Base-by-base conservation (phyloP, 2,329 filamentous ascomycete species). In the Trichoderma lentiforme region DNA sequence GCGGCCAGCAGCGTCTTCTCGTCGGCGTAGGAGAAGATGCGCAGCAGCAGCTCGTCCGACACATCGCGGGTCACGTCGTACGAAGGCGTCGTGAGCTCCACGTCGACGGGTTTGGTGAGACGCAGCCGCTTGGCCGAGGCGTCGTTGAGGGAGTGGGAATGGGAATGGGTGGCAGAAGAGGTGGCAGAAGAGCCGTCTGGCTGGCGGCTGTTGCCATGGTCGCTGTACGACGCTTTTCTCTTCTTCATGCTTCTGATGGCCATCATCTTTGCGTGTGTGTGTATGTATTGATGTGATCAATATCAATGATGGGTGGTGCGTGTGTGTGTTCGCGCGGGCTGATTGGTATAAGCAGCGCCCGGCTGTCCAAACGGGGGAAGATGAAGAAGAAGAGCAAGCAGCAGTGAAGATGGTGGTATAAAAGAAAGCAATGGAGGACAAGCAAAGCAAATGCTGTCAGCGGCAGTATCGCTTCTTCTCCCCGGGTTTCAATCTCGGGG, bases 21-120 rank as follows among this genome's bases (percentile, higher is more conserved):
- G 2, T 92, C 84, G n/a, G 97, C 86, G 78, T 89, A 92, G 5
- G 92, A 92, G 43, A 98, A 85, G 73, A 98, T 92, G 76, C 94
- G 92, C 71, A 98, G 84, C 36, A 97, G 87, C 39, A 98, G 86
- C 81, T 99, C 96, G 80, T 97, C 93, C 74, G 94, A 97, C 66
- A 98, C 86, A 9, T 82, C 83, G 7, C 93, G 93, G 18, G 98
- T 81, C 62, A 86, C 85, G 81, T 97, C 92, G 71, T 58, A 75
- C 18, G 74, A 72, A 4, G 75, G 73, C 21, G 65, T 21, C 11
- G 15, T 24, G 11, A 32, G 39, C 62, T 58, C 58, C 51, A 60
- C 24, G 36, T 30, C 30, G 57, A 21, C 28, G 64, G 64, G 32
- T 12, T 62, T 66, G 63, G 69, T 24, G 53, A 51, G 36, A 60